Evolutionary conservation across 805 yeast genomes (phyloP).

Genomic region (Hanseniaspora osmophila): DNA sequence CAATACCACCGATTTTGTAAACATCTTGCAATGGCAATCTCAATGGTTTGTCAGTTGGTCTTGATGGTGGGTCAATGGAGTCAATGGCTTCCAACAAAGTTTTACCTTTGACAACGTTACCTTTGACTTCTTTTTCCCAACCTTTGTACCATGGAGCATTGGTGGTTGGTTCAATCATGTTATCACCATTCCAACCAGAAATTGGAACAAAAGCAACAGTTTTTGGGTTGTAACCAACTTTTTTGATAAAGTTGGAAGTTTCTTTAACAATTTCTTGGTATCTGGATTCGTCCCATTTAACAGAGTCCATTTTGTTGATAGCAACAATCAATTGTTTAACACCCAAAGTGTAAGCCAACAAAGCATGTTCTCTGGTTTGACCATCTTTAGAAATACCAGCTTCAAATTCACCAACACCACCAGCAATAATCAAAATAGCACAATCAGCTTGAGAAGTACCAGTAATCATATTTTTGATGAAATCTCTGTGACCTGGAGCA

Average conservation of each 20-base stretch:
- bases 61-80: constrained; percentile 63
- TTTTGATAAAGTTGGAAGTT: constrained; percentile 67
- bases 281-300: constrained; percentile 73
- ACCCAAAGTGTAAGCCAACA: constrained; percentile 80
- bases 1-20: constrained; percentile 86
- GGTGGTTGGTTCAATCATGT: constrained; percentile 73
- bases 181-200: constrained; percentile 89
- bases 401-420: constrained; percentile 90
- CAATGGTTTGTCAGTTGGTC: constrained; percentile 79
- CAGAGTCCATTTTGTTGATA: constrained; percentile 91
- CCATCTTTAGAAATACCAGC: constrained; percentile 92
- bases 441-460: constrained; percentile 92
- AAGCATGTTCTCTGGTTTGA: constrained; percentile 91
- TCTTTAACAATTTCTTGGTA: constrained; percentile 67
- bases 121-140: constrained; percentile 67
- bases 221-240: constrained; percentile 76
- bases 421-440: constrained; percentile 81
- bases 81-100: constrained; percentile 78
- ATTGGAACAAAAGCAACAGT: constrained; percentile 79
- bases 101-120: constrained; percentile 60
- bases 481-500: constrained; percentile 95
- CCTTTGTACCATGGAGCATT: constrained; percentile 87
- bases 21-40: constrained; percentile 85
- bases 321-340: constrained; percentile 79
- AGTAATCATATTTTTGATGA: constrained; percentile 91